Evolutionary conservation across 2,329 filamentous ascomycete genomes (phyloP).

Genomic region (Penicillium sp.): DNA sequence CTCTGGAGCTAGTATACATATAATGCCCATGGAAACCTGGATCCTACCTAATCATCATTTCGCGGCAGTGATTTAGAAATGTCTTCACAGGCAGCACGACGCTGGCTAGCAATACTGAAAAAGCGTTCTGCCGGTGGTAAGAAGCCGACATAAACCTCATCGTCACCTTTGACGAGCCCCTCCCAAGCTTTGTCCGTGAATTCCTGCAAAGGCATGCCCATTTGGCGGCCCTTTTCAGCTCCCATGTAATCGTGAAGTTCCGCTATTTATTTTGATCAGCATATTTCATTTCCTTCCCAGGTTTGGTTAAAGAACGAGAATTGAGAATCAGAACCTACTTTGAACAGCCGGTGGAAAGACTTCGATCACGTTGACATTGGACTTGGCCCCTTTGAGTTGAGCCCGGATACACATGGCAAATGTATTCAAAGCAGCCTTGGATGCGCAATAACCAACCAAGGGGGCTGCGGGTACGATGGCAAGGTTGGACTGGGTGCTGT

Average conservation of each 20-base stretch:
- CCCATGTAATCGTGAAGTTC: conserved; percentile 53
- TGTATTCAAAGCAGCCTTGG: conserved; percentile 55
- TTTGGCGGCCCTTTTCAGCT: conserved; percentile 39
- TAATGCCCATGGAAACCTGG: no score
- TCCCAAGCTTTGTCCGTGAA: conserved; percentile 50
- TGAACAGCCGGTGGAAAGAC: conserved; percentile 47
- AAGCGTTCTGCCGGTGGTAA: conserved; percentile 31
- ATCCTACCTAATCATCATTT: no score
- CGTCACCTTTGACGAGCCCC: conserved; percentile 42
- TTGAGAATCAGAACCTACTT: conserved; percentile 22
- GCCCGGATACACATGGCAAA: conserved; percentile 49
- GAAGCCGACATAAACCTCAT: conserved; percentile 44
- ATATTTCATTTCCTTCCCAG: no score
- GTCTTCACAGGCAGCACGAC: conserved; percentile 10
- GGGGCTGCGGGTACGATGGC: conserved; percentile 49
- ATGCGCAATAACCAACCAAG: conserved; percentile 54
- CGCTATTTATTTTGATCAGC: conserved; percentile 29
- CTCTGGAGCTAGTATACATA: no score
- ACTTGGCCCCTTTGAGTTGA: conserved; percentile 37
- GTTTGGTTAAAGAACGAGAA: background rate
- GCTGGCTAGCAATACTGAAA: conserved; percentile 33
- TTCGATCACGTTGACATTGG: conserved; percentile 47
- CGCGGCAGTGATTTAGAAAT: no score
- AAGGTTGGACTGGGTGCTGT: conserved; percentile 45
- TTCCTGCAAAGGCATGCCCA: conserved; percentile 52